Evolutionary conservation across 208 protist species (phyloP).

Genomic region (Naegleria fowleri): DNA sequence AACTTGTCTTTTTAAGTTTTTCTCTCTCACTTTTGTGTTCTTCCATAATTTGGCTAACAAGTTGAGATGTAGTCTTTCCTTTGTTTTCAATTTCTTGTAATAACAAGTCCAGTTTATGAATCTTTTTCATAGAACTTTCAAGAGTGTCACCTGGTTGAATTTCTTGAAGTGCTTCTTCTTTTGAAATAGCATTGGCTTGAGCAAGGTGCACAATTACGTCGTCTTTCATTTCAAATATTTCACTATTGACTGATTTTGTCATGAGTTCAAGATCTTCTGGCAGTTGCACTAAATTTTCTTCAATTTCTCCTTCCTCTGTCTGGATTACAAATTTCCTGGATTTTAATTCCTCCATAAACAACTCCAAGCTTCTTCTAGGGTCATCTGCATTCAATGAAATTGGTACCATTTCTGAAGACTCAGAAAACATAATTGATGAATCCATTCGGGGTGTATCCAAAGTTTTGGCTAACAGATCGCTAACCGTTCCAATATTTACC

Average conservation of each 20-base stretch:
- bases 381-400: background rate
- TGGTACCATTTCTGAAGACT: background rate
- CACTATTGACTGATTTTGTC: background rate
- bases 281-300: background rate
- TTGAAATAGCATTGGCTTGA: background rate
- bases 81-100: background rate
- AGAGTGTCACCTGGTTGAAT: background rate
- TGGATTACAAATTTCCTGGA: background rate
- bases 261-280: background rate
- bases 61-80: background rate
- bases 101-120: background rate
- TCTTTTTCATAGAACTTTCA: background rate
- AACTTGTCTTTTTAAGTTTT: background rate
- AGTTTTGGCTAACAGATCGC: background rate
- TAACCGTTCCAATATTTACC: background rate
- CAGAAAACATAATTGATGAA: background rate
- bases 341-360: background rate
- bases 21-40: background rate
- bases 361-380: background rate
- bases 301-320: background rate
- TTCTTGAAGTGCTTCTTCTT: background rate
- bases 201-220: background rate
- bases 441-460: background rate
- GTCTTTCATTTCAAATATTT: background rate
- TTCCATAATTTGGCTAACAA: background rate